Conservation (phyloP, 1,284 basidiomycete species). For the Amylostereum areolatum region DNA sequence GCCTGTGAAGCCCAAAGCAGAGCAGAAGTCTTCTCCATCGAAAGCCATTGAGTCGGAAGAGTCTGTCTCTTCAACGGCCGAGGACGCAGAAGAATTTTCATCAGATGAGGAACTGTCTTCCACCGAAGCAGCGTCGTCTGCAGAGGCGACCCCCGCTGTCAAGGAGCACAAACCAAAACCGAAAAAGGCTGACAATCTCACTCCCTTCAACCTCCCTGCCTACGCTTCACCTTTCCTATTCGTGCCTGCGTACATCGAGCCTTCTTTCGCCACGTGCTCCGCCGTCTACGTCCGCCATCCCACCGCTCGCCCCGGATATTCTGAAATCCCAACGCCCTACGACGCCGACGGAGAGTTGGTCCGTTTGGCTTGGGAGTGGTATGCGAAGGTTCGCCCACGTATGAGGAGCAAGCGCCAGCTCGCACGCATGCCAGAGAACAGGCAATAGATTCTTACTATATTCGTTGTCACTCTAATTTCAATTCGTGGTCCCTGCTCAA, state of each 20-base stretch:
- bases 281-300: conserved; percentile 94
- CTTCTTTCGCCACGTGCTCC: conserved; percentile 88
- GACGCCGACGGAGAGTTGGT: conserved; percentile 90
- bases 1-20: conserved; percentile 13
- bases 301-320: conserved; percentile 87
- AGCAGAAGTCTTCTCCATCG: conserved; percentile 11
- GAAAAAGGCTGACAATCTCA: too few relatives aligned
- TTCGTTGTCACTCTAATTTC: neutral
- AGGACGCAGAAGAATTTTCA: too few relatives aligned
- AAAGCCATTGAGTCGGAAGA: too few relatives aligned
- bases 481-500: too few relatives aligned
- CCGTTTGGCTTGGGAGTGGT: conserved; percentile 90
- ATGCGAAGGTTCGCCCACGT: conserved; percentile 65
- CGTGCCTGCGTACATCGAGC: conserved; percentile 92
- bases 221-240: conserved; percentile 92
- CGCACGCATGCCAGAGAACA: conserved; percentile 66
- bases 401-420: conserved; percentile 65
- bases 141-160: too few relatives aligned
- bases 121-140: too few relatives aligned
- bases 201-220: conserved; percentile 80
- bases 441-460: conserved; percentile 15
- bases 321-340: conserved; percentile 90
- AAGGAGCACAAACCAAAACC: too few relatives aligned
- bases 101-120: too few relatives aligned
- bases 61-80: too few relatives aligned